phyloP scores from a whole-genome alignment of 441 rosid species.

The Capsella rubella region DNA sequence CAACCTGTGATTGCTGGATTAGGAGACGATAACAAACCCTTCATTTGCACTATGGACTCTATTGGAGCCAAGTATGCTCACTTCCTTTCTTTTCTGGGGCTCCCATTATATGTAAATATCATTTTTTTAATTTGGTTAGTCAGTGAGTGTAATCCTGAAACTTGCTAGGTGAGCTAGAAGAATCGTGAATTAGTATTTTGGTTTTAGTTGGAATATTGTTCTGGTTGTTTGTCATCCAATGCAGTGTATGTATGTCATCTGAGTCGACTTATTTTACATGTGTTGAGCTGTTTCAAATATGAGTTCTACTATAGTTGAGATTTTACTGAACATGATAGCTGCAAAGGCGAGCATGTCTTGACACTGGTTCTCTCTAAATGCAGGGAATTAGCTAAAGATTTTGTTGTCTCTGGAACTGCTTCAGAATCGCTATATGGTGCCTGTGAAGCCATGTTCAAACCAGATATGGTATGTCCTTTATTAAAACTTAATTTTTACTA shows the following conservation, averaged over 20 bases:
- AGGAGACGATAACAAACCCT: slow-evolving; percentile 91
- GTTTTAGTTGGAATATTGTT: neutral
- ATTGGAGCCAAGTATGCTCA: slow-evolving; percentile 94
- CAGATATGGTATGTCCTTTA: slow-evolving; percentile 75
- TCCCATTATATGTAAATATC: neutral
- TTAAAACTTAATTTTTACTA: neutral
- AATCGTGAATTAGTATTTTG: neutral
- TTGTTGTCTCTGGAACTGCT: slow-evolving; percentile 95
- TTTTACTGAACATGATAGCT: neutral
- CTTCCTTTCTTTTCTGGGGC: slow-evolving; percentile 14
- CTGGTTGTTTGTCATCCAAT: neutral
- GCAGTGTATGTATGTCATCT: slow-evolving; percentile 9
- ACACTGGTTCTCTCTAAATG: slow-evolving; percentile 30
- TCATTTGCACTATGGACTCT: slow-evolving; percentile 97
- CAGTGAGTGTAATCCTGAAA: slow-evolving; percentile 14
- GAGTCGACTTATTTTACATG: neutral
- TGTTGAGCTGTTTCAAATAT: neutral
- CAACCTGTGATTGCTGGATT: slow-evolving; percentile 97
- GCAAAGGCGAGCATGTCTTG: neutral
- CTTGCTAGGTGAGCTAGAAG: neutral
- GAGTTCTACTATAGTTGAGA: neutral
- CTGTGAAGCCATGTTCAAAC: slow-evolving; percentile 91
- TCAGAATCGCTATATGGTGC: slow-evolving; percentile 96
- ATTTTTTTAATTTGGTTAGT: slow-evolving; percentile 5
- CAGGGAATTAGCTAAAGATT: slow-evolving; percentile 96